Percentiles rank a stretch among this genome's conserved stretches.
Evolutionary conservation across 441 rosid genomes (phyloP).

Genomic region (Jatropha multifida): DNA sequence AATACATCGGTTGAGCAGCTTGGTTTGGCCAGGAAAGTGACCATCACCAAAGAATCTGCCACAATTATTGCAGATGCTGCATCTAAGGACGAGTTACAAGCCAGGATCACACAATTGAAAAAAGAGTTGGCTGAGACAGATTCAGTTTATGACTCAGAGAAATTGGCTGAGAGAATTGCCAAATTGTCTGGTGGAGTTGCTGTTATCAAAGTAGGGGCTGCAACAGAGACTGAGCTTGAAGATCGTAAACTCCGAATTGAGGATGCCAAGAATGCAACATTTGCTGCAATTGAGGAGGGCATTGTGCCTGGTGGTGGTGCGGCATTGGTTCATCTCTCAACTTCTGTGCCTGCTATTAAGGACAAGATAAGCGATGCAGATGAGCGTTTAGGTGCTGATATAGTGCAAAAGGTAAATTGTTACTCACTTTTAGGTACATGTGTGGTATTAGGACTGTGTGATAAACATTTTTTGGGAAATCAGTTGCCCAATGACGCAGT

Average conservation of each 20-base stretch:
- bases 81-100: conserved; percentile 83
- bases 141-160: conserved; percentile 78
- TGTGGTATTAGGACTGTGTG: not conserved
- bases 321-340: conserved; percentile 77
- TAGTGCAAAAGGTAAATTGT: conserved; percentile 77
- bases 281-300: conserved; percentile 97
- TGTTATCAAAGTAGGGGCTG: conserved; percentile 94
- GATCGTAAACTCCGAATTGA: conserved; percentile 91
- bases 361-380: conserved; percentile 69
- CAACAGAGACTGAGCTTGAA: conserved; percentile 97
- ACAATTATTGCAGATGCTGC: conserved; percentile 93
- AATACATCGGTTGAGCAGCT: conserved; percentile 75
- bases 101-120: conserved; percentile 77
- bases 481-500: too few relatives aligned
- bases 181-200: conserved; percentile 96
- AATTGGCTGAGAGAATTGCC: conserved; percentile 93
- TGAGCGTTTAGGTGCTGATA: conserved; percentile 86
- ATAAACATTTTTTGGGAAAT: not conserved
- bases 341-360: conserved; percentile 64
- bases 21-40: conserved; percentile 80
- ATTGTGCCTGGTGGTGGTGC: conserved; percentile 98
- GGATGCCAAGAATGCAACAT: conserved; percentile 95
- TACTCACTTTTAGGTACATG: not conserved
- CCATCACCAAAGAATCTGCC: conserved; percentile 69
- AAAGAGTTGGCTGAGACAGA: conserved; percentile 87